These are phyloP conservation scores for Xylariales sp. DNA, from an alignment of 2,329 filamentous ascomycete species.

Conservation along the genomic window DNA sequence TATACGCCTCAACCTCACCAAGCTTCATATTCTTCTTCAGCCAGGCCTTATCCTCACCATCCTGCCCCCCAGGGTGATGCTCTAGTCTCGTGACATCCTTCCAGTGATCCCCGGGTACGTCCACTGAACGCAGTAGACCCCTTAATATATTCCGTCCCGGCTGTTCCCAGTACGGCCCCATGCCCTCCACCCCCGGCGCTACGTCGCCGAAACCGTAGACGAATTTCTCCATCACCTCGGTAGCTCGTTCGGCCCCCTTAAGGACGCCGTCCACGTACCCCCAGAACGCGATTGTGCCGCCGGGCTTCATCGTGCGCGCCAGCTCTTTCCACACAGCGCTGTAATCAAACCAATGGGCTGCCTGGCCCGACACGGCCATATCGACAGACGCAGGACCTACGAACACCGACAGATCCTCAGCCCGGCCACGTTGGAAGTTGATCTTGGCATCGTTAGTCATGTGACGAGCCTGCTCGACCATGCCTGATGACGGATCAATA, in stretches of 20 bases:
- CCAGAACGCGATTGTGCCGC: slow-evolving; percentile 73
- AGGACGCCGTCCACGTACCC: slow-evolving; percentile 74
- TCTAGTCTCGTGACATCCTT: slow-evolving; percentile 63
- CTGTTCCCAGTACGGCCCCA: slow-evolving; percentile 72
- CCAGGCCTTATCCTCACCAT: slow-evolving; percentile 57
- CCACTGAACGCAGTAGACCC: slow-evolving; percentile 62
- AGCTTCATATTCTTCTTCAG: slow-evolving; percentile 66
- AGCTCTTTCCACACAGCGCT: slow-evolving; percentile 65
- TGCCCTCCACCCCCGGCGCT: slow-evolving; percentile 57
- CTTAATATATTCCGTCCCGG: slow-evolving; percentile 68
- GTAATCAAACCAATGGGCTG: slow-evolving; percentile 76
- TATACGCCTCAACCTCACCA: slow-evolving; percentile 69
- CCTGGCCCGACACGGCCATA: slow-evolving; percentile 63
- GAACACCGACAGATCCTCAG: slow-evolving; percentile 64
- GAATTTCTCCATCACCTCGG: slow-evolving; percentile 64
- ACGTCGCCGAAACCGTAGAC: slow-evolving; percentile 63
- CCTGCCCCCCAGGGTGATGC: slow-evolving; percentile 65
- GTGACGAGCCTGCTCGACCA: slow-evolving; percentile 64
- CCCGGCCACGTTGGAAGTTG: slow-evolving; percentile 60
- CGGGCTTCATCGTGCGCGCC: slow-evolving; percentile 62
- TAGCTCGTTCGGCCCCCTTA: slow-evolving; percentile 63
- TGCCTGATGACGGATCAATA: slow-evolving; percentile 67
- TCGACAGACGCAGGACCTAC: slow-evolving; percentile 63
- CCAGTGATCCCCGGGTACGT: slow-evolving; percentile 65
- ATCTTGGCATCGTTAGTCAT: slow-evolving; percentile 59